Percentiles rank a stretch among this genome's conserved stretches.
Evolutionary conservation across 164 flowering plant genomes (phyloP).

Genomic region (Brasenia schreberi): DNA sequence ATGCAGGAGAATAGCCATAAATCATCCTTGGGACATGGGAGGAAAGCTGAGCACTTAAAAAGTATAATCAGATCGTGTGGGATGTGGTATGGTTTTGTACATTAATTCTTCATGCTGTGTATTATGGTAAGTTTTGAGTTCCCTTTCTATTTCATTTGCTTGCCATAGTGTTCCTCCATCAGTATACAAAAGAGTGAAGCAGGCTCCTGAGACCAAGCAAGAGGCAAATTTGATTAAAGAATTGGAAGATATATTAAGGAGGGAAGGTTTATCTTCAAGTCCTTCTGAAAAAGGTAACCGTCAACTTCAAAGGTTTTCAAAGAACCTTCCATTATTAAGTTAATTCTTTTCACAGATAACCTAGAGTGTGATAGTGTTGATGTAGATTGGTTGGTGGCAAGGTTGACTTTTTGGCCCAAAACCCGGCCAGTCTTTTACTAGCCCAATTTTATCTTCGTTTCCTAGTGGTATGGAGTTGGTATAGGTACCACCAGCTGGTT

Average conservation of each 20-base stretch:
- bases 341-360: too few relatives aligned
- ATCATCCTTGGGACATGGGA: conserved; percentile 53
- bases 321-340: too few relatives aligned
- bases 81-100: conserved; percentile 41
- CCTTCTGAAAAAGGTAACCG: conserved; percentile 82
- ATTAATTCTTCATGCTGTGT: not conserved
- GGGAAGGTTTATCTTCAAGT: conserved; percentile 68
- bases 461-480: too few relatives aligned
- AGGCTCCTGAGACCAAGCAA: conserved; percentile 72
- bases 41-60: conserved; percentile 74
- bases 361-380: too few relatives aligned
- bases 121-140: not conserved
- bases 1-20: conserved; percentile 53
- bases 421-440: too few relatives aligned
- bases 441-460: too few relatives aligned
- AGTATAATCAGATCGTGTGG: conserved; percentile 84
- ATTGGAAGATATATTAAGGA: conserved; percentile 62
- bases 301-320: not conserved
- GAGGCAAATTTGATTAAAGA: conserved; percentile 62
- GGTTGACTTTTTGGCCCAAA: too few relatives aligned
- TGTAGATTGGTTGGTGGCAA: too few relatives aligned
- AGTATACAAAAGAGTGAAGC: conserved; percentile 76
- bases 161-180: conserved; percentile 58
- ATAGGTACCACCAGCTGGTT: too few relatives aligned
- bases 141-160: conserved; percentile 1